A percentile compares a stretch with the other conserved stretches of the same genome.
Conservation (phyloP, 2,329 filamentous ascomycete species). For the Colletotrichum sidae region DNA sequence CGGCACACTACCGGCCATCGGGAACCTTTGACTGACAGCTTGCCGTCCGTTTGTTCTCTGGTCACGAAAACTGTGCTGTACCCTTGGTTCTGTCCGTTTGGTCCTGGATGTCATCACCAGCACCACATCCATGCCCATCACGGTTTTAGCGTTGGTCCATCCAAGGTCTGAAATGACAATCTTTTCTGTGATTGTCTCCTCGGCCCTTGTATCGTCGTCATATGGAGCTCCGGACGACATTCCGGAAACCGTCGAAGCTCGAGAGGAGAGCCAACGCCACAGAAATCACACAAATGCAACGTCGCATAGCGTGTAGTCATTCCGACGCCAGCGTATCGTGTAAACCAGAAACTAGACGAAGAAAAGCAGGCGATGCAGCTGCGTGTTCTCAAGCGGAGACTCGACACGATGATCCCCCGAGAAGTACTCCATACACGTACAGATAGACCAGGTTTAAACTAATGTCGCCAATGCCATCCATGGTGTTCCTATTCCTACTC, state of each 20-base stretch:
- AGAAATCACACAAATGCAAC: neutral
- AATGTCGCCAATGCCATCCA: too few species aligned
- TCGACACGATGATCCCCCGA: constrained; percentile 6
- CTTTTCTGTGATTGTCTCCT: too few species aligned
- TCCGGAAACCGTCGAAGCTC: constrained; percentile 12
- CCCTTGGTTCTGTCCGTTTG: neutral
- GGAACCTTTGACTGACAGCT: neutral
- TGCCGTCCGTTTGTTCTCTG: neutral
- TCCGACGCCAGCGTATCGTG: neutral
- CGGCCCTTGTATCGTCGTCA: neutral
- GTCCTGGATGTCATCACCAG: neutral
- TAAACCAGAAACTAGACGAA: constrained; percentile 1
- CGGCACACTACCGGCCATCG: neutral
- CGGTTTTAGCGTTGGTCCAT: neutral
- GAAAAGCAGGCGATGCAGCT: constrained; percentile 1
- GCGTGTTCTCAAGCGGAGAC: constrained; percentile 8
- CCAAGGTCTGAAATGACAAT: neutral
- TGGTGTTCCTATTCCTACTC: too few species aligned
- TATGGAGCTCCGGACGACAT: constrained; percentile 11
- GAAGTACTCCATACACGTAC: neutral
- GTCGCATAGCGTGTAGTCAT: neutral
- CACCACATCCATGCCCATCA: neutral
- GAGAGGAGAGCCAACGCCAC: neutral
- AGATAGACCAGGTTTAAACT: too few species aligned
- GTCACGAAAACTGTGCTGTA: neutral